phyloP scores from a whole-genome alignment of 495 filamentous ascomycete genomes.

The Talaromyces thailandensis region DNA sequence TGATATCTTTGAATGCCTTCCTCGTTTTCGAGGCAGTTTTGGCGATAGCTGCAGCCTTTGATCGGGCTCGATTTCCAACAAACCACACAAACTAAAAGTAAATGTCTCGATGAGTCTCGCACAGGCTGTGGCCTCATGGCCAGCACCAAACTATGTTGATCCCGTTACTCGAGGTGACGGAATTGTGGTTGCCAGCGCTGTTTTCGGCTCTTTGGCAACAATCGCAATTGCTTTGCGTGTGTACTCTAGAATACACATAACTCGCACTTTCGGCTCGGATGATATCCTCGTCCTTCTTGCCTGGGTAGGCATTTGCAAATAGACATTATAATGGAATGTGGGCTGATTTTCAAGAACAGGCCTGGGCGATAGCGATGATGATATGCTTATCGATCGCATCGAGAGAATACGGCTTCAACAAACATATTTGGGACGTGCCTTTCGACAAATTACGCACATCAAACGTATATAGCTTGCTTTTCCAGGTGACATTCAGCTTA shows the following conservation, averaged over 20 bases:
- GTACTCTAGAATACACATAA: background rate
- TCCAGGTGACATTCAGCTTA: background rate
- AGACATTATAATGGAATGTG: background rate
- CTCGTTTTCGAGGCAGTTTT: background rate
- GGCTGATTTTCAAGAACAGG: background rate
- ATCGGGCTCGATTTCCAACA: too few relatives aligned
- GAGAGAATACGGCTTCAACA: background rate
- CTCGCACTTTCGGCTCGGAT: background rate
- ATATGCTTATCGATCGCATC: background rate
- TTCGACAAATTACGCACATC: background rate
- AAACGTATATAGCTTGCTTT: background rate
- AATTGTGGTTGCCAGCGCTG: conserved; percentile 19
- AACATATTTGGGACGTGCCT: background rate
- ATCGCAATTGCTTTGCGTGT: conserved; percentile 10
- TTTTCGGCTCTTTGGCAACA: conserved; percentile 15
- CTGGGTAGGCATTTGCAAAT: background rate
- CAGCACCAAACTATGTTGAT: conserved; percentile 28
- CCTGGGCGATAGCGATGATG: background rate
- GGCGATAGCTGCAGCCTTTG: too few relatives aligned
- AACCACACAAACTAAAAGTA: background rate
- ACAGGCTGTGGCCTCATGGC: conserved; percentile 27
- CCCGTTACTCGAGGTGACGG: conserved; percentile 27
- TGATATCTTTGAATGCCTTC: background rate
- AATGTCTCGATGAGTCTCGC: background rate
- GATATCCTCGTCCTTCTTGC: background rate